Evolutionary conservation across 2,329 filamentous ascomycete species (phyloP).

Genomic region (Monosporascus sp.): DNA sequence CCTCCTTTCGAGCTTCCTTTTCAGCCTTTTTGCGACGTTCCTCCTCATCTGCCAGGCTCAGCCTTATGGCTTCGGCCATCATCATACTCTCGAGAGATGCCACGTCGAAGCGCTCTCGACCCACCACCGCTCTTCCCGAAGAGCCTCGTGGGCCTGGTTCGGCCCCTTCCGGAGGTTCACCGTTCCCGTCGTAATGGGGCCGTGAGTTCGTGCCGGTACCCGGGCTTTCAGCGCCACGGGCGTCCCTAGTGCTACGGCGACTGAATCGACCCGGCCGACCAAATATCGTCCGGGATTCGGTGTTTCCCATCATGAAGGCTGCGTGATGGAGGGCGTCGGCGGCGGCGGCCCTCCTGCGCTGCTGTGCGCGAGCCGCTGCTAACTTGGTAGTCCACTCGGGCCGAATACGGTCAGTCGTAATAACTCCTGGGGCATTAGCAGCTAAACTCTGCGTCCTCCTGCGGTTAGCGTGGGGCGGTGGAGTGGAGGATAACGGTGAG

Average conservation of each 20-base stretch:
- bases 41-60: constrained; percentile 89
- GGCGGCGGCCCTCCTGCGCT: constrained; percentile 80
- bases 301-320: constrained; percentile 78
- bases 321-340: constrained; percentile 93
- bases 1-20: constrained; percentile 74
- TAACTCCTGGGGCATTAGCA: constrained; percentile 75
- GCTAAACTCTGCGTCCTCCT: constrained; percentile 61
- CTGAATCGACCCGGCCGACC: constrained; percentile 47
- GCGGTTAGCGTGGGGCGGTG: constrained; percentile 31
- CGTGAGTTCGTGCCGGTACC: constrained; percentile 14
- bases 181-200: constrained; percentile 18
- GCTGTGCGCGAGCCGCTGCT: constrained; percentile 75
- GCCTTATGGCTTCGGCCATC: constrained; percentile 92
- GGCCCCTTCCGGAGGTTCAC: constrained; percentile 21
- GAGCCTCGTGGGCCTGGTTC: constrained; percentile 30
- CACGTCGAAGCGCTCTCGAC: constrained; percentile 28
- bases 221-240: constrained; percentile 26
- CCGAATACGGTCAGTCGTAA: constrained; percentile 86
- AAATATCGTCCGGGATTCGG: constrained; percentile 49
- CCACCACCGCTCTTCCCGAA: constrained; percentile 20
- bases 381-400: constrained; percentile 94
- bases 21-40: constrained; percentile 83
- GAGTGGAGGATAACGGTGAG: constrained; percentile 34
- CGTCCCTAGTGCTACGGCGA: constrained; percentile 43
- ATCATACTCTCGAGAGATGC: constrained; percentile 91